Conservation (phyloP, 2,329 filamentous ascomycete genomes). For the Botrytis sinoallii region DNA sequence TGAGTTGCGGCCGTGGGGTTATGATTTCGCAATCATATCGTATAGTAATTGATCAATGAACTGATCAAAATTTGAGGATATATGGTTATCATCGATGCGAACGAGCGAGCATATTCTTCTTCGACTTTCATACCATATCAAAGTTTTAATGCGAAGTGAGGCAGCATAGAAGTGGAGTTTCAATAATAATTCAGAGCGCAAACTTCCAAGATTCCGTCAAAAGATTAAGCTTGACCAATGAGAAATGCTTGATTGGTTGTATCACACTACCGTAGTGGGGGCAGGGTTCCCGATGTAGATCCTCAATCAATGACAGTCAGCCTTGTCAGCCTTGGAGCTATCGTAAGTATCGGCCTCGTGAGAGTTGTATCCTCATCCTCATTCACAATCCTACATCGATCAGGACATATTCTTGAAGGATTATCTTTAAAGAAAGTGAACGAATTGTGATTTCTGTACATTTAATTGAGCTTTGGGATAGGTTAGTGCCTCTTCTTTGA, state of each 20-base stretch:
- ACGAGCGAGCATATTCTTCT: background rate
- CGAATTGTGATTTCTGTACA: background rate
- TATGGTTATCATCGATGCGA: constrained; percentile 28
- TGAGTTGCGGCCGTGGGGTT: constrained; percentile 21
- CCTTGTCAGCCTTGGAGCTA: constrained; percentile 19
- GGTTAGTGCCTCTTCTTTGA: background rate
- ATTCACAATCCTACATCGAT: background rate
- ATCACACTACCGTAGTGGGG: constrained; percentile 12
- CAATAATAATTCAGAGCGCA: constrained; percentile 7
- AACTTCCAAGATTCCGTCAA: constrained; percentile 16
- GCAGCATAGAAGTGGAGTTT: background rate
- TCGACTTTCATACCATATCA: constrained; percentile 11
- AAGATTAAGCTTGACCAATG: constrained; percentile 16
- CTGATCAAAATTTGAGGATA: constrained; percentile 19
- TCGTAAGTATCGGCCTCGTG: background rate
- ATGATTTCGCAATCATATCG: constrained; percentile 30
- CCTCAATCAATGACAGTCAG: background rate
- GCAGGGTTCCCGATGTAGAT: background rate
- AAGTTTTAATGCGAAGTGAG: background rate
- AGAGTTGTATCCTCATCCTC: background rate
- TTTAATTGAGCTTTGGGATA: background rate
- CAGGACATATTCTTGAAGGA: background rate
- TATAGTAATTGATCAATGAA: constrained; percentile 19
- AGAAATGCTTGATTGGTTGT: constrained; percentile 19
- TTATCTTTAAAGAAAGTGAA: background rate